phyloP scores from a whole-genome alignment of 2,329 filamentous ascomycete species.

The Cordyceps tenuipes region DNA sequence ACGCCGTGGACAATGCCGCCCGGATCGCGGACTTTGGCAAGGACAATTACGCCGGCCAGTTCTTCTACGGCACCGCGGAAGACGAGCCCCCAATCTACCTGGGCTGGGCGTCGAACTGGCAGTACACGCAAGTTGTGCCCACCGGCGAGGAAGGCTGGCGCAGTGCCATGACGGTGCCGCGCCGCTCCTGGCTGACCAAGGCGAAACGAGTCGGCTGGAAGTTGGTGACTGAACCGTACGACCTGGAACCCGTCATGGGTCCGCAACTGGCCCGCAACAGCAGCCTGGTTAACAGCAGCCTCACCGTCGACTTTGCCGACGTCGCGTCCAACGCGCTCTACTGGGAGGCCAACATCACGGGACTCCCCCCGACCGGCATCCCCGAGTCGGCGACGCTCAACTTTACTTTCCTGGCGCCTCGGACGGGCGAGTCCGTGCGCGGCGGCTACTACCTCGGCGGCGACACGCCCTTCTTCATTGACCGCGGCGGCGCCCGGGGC shows the following conservation, averaged over 20 bases:
- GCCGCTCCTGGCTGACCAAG: constrained; percentile 43
- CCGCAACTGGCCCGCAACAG: constrained; percentile 33
- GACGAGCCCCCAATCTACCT: constrained; percentile 24
- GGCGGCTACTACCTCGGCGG: constrained; percentile 22
- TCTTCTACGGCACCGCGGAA: constrained; percentile 22
- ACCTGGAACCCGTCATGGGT: constrained; percentile 39
- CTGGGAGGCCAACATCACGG: constrained; percentile 45
- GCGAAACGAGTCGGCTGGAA: constrained; percentile 42
- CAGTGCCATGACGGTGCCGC: constrained; percentile 29
- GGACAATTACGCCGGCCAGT: constrained; percentile 29
- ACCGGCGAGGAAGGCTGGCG: constrained; percentile 25
- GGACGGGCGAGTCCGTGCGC: constrained; percentile 19
- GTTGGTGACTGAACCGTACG: constrained; percentile 41
- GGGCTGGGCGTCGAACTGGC: constrained; percentile 29
- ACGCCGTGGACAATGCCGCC: constrained; percentile 21
- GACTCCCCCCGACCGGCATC: constrained; percentile 17
- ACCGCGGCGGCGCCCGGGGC: constrained; percentile 20
- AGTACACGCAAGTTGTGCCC: constrained; percentile 24
- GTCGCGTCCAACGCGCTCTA: constrained; percentile 44
- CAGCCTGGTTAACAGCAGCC: constrained; percentile 37
- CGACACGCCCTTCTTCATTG: constrained; percentile 22
- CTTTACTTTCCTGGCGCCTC: constrained; percentile 20
- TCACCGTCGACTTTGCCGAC: constrained; percentile 42
- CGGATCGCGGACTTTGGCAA: constrained; percentile 27
- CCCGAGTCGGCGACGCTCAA: constrained; percentile 20